Conservation (phyloP, 1,284 basidiomycete genomes). For the Pulveroboletus ridleyi region DNA sequence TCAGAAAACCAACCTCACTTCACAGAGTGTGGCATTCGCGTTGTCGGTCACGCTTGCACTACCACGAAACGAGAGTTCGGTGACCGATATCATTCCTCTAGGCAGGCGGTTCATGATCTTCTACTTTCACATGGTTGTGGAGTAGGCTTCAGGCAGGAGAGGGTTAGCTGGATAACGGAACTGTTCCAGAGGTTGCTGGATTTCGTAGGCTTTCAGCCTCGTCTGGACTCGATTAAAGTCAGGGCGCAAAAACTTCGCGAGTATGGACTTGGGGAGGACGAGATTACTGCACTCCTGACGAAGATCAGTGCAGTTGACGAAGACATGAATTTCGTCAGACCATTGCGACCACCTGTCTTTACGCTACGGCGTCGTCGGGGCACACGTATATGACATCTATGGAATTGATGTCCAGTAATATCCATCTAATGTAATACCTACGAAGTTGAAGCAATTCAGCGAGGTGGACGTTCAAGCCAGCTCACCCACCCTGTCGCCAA, state of each 20-base stretch:
- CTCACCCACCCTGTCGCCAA: slow-evolving; percentile 5
- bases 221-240: slow-evolving; percentile 31
- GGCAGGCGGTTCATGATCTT: slow-evolving; percentile 33
- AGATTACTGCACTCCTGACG: slow-evolving; percentile 27
- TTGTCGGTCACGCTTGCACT: slow-evolving; percentile 35
- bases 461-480: slow-evolving; percentile 14
- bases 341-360: slow-evolving; percentile 17
- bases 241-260: slow-evolving; percentile 36
- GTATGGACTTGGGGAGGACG: slow-evolving; percentile 36
- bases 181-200: slow-evolving; percentile 35
- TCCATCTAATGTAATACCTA: slow-evolving; percentile 15
- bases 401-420: slow-evolving; percentile 14
- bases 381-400: slow-evolving; percentile 17
- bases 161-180: slow-evolving; percentile 32
- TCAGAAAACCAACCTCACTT: slow-evolving; percentile 27
- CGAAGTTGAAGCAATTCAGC: slow-evolving; percentile 7
- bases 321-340: slow-evolving; percentile 27
- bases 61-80: slow-evolving; percentile 36
- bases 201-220: slow-evolving; percentile 33
- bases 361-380: slow-evolving; percentile 22
- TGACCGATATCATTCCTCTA: slow-evolving; percentile 33
- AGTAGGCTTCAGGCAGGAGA: slow-evolving; percentile 31
- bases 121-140: slow-evolving; percentile 30
- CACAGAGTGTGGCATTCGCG: slow-evolving; percentile 24
- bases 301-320: slow-evolving; percentile 32